Evolutionary conservation across 306 rosid species (phyloP), one percentile per base, ranked within the genome.

Genomic region (Erythrophleum fordii): DNA sequence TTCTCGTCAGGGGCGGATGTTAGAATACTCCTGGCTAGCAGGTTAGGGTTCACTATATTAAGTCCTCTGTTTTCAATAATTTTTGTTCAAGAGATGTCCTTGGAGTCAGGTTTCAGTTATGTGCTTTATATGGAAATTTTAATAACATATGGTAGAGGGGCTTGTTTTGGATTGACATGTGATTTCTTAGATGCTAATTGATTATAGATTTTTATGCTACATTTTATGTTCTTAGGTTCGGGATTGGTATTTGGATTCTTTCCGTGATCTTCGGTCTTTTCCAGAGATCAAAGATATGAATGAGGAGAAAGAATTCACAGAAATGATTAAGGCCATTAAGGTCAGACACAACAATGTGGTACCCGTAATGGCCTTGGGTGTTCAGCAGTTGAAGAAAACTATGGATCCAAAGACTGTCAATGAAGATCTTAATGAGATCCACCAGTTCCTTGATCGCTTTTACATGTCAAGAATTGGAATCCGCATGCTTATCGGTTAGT

Each of bases 401-500:
- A 49, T 91, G 49, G 75, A 74, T 83, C 86, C 87, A 13, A 90
- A 78, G 70, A 85, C 87, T 39, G 81, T 72, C 20, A 66, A 82
- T 17, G 80, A 84, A 77, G 97, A 88, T 86, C 90, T 85, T 46
- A 85, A 72, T 35, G 98, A 89, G 86, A 94, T 94, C 83, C 93
- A 94, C 68, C 93, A 91, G 65, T 94, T 94, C 81, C 85, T 94
- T 62, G 98, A 94, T 72, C 94, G 97, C 49, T 94, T 94, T 78
- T 94, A 94, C 93, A 65, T 94, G 98, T 92, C 98, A 6, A 88
- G 98, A 86, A 94, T 94, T 70, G 98, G 98, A 79, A 92, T 94
- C 59, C 98, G 98, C 7, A 94, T 94, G 98, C 97, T 94, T 23
- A 94, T 94, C 14, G 97, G 98, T 94, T 71, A 65, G 85, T 76